Percentiles rank a stretch among this genome's conserved stretches.
These are phyloP conservation scores for Elaphomyces granulatus DNA, from an alignment of 495 filamentous ascomycete species.

Conservation along the genomic window DNA sequence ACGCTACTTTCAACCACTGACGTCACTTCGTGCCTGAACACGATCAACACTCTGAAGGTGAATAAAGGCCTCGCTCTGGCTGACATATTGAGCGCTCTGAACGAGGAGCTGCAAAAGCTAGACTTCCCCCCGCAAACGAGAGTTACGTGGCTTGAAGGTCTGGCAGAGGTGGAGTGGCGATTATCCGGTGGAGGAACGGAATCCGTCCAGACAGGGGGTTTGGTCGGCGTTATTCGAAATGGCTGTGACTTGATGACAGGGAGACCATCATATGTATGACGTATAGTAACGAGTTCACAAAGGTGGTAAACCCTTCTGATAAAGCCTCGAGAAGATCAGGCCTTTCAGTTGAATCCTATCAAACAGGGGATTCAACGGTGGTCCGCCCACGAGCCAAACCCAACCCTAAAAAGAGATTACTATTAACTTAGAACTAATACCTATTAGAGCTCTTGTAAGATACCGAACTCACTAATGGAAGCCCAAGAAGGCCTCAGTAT, in stretches of 20 bases:
- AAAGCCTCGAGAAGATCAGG: too few relatives aligned
- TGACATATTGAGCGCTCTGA: conserved; percentile 76
- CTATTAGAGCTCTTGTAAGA: too few relatives aligned
- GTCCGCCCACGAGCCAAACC: too few relatives aligned
- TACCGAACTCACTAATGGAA: too few relatives aligned
- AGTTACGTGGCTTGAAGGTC: conserved; percentile 78
- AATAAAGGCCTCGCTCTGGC: conserved; percentile 83
- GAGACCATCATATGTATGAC: too few relatives aligned
- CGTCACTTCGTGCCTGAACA: conserved; percentile 71
- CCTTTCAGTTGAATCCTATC: too few relatives aligned
- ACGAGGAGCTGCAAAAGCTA: conserved; percentile 64
- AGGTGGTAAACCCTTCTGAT: too few relatives aligned
- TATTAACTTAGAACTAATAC: too few relatives aligned
- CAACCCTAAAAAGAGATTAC: too few relatives aligned
- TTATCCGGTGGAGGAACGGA: conserved; percentile 85
- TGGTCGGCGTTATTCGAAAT: conserved; percentile 78
- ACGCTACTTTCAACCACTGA: conserved; percentile 74
- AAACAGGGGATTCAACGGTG: too few relatives aligned
- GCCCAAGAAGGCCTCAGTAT: too few relatives aligned
- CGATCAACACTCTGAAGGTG: conserved; percentile 72
- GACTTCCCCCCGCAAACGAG: conserved; percentile 80
- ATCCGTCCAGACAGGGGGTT: conserved; percentile 74
- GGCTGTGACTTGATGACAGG: conserved; percentile 61
- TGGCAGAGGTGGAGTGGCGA: conserved; percentile 86
- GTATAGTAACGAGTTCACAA: too few relatives aligned